Percentiles rank a stretch among this genome's conserved stretches.
Evolutionary conservation across 192 early-diverging fungal genomes (phyloP).

Genomic region (Neocallimastix lanati): DNA sequence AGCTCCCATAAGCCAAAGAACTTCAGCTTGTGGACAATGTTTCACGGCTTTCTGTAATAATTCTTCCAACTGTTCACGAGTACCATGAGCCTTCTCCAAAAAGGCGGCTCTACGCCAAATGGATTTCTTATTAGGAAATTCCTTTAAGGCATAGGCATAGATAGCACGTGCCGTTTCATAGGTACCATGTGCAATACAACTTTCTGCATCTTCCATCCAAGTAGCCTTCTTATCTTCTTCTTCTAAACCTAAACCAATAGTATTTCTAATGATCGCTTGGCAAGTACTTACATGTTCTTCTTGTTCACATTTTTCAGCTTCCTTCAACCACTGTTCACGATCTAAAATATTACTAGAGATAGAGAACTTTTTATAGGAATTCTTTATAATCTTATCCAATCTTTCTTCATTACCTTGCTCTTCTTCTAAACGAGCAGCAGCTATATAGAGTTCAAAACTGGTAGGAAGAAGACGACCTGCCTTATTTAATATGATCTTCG

Average conservation of each 20-base stretch:
- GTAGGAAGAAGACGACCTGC: slow-evolving; percentile 70
- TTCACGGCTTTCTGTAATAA: slow-evolving; percentile 69
- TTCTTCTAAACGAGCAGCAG: slow-evolving; percentile 81
- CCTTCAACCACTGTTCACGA: slow-evolving; percentile 76
- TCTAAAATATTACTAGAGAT: slow-evolving; percentile 45
- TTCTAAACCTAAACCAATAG: slow-evolving; percentile 58
- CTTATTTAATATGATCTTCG: slow-evolving; percentile 74
- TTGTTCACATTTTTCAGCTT: slow-evolving; percentile 63
- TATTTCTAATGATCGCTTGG: slow-evolving; percentile 64
- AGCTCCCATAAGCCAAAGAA: slow-evolving; percentile 91
- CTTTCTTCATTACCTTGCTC: slow-evolving; percentile 45
- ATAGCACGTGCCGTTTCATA: slow-evolving; percentile 72
- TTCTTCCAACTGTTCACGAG: slow-evolving; percentile 48
- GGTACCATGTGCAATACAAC: slow-evolving; percentile 31
- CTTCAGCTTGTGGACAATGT: slow-evolving; percentile 77
- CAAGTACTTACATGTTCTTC: slow-evolving; percentile 61
- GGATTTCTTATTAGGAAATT: slow-evolving; percentile 54
- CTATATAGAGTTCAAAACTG: slow-evolving; percentile 86
- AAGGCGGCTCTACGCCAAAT: slow-evolving; percentile 76
- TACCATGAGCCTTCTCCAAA: slow-evolving; percentile 70
- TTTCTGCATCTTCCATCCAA: slow-evolving; percentile 84
- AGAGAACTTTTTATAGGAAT: slow-evolving; percentile 48
- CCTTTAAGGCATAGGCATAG: slow-evolving; percentile 57
- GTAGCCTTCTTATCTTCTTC: slow-evolving; percentile 50
- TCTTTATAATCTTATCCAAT: slow-evolving; percentile 48